phyloP scores from a whole-genome alignment of 2,329 filamentous ascomycete genomes.

The Emergomyces africanus region DNA sequence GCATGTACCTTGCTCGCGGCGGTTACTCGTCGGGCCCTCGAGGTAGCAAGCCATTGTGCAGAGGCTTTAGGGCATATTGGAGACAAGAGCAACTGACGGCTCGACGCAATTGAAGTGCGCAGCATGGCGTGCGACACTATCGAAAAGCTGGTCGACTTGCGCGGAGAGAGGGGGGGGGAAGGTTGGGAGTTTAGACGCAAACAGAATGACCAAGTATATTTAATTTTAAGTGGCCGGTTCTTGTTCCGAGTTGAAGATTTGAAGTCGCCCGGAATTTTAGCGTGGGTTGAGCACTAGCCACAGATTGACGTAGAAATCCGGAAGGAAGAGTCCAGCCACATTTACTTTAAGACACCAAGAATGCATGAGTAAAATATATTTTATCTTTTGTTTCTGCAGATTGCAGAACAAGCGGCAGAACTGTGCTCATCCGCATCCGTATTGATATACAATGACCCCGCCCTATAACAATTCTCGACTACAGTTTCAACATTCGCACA shows the following conservation, averaged over 20 bases:
- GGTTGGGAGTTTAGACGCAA: slow-evolving; percentile 13
- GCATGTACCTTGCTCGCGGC: slow-evolving; percentile 23
- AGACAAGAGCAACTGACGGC: slow-evolving; percentile 31
- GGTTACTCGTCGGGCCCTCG: slow-evolving; percentile 10
- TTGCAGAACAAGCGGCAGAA: no score
- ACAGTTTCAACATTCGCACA: neutral
- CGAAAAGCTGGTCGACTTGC: slow-evolving; percentile 14
- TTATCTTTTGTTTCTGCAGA: no score
- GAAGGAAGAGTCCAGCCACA: neutral
- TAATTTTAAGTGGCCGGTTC: neutral
- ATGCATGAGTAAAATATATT: neutral
- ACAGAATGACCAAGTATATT: slow-evolving; percentile 11
- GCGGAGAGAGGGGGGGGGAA: slow-evolving; percentile 10
- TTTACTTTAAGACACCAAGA: neutral
- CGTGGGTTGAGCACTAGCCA: slow-evolving; percentile 1
- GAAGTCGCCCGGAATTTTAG: slow-evolving; percentile 15
- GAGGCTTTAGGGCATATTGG: slow-evolving; percentile 24
- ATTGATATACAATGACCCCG: no score
- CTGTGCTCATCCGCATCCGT: no score
- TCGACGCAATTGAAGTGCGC: slow-evolving; percentile 40
- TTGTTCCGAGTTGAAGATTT: slow-evolving; percentile 13
- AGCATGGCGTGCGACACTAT: slow-evolving; percentile 41
- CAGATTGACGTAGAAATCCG: slow-evolving; percentile 1
- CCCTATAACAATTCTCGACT: no score
- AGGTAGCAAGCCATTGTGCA: slow-evolving; percentile 31